phyloP scores from a whole-genome alignment of 371 early-diverging fungal species.

The Saksenaea oblongispora region DNA sequence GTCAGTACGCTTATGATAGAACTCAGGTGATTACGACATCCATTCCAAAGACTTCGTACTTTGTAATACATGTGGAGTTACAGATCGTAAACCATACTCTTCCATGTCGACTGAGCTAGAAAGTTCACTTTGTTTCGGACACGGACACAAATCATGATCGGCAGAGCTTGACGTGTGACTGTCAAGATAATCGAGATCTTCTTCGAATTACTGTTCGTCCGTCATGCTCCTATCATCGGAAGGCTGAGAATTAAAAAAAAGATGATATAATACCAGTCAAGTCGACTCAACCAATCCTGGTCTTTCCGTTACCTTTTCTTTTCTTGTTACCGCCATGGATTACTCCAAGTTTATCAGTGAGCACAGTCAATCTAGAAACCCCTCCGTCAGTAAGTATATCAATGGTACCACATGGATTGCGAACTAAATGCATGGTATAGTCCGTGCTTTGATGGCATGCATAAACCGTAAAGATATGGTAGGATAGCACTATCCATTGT shows the following conservation, averaged over 20 bases:
- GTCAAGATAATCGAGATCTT: too few relatives aligned
- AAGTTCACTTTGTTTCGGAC: too few relatives aligned
- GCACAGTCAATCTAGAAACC: slow-evolving; percentile 28
- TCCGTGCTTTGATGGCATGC: slow-evolving; percentile 26
- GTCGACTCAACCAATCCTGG: neutral
- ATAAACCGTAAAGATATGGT: slow-evolving; percentile 29
- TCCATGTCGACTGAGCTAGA: neutral
- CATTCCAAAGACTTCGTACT: neutral
- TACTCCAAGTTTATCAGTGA: slow-evolving; percentile 25
- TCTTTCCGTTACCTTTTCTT: neutral
- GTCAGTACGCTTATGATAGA: neutral
- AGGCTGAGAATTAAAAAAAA: neutral
- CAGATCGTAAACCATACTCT: neutral
- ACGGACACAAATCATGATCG: too few relatives aligned
- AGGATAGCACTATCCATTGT: neutral
- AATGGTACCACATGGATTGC: neutral
- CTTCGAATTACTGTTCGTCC: neutral
- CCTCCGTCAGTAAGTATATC: slow-evolving; percentile 23
- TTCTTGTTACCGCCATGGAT: slow-evolving; percentile 16
- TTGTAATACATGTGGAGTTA: neutral
- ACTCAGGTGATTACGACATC: neutral
- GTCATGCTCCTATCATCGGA: neutral
- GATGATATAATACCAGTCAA: neutral
- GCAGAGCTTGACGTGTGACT: too few relatives aligned
- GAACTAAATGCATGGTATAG: slow-evolving; percentile 3